phyloP scores from a whole-genome alignment of 139 green algal genomes.

The Tetraselmis striata region DNA sequence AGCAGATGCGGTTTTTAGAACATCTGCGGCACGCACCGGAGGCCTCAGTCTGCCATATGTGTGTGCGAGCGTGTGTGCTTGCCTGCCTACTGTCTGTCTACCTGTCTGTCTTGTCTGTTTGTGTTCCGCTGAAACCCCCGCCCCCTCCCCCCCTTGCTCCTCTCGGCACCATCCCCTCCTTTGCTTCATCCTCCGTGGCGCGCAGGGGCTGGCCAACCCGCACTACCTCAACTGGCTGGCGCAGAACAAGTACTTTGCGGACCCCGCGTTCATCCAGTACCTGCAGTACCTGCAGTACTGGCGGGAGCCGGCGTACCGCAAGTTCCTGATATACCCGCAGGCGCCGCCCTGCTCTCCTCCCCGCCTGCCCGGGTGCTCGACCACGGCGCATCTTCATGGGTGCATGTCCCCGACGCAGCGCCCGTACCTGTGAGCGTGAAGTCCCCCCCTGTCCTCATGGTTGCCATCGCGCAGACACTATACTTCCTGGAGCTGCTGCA shows the following conservation, averaged over 20 bases:
- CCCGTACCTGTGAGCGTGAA: not conserved
- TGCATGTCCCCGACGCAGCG: not conserved
- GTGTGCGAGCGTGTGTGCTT: no score
- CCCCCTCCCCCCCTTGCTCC: no score
- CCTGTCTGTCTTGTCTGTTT: no score
- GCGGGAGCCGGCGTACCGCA: constrained; percentile 69
- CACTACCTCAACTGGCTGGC: constrained; percentile 89
- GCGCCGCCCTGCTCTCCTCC: not conserved
- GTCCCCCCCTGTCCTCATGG: no score
- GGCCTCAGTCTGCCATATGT: no score
- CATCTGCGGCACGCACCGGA: no score
- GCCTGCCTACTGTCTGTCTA: no score
- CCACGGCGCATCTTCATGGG: not conserved
- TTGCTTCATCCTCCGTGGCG: no score
- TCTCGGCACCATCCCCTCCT: no score
- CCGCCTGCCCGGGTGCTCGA: not conserved
- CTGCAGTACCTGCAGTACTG: constrained; percentile 93
- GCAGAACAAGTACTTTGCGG: constrained; percentile 75
- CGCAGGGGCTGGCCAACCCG: constrained; percentile 71
- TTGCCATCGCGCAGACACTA: constrained; percentile 59
- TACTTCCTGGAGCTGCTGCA: constrained; percentile 80
- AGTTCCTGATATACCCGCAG: constrained; percentile 58
- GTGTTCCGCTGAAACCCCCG: no score
- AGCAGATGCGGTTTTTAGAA: no score
- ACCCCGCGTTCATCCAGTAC: constrained; percentile 76